These are phyloP conservation scores for Colletotrichum kahawae DNA, from an alignment of 2,329 filamentous ascomycete species.

Conservation along the genomic window DNA sequence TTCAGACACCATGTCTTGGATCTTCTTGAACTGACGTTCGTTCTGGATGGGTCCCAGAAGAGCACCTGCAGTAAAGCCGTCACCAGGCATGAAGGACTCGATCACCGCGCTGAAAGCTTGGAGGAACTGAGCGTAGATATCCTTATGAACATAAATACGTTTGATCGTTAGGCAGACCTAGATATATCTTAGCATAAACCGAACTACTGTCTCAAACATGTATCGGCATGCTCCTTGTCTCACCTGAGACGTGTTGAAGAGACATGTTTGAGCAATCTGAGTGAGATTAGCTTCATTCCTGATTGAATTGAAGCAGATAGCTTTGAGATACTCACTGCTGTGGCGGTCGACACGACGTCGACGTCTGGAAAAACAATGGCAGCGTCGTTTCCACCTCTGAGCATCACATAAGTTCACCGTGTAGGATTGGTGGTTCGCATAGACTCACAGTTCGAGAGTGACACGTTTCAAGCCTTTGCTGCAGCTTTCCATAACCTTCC, in stretches of 20 bases:
- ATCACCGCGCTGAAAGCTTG: neutral
- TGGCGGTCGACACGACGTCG: neutral
- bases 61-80: neutral
- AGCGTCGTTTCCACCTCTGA: neutral
- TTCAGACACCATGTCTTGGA: neutral
- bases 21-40: neutral
- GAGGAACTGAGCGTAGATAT: neutral
- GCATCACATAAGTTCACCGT: neutral
- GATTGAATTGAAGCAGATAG: neutral
- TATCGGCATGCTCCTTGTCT: accelerated
- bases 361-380: neutral
- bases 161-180: neutral
- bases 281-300: neutral
- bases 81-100: neutral
- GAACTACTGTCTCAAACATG: neutral
- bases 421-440: neutral
- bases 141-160: neutral
- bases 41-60: neutral
- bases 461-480: neutral
- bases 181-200: neutral
- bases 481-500: neutral
- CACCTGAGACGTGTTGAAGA: neutral
- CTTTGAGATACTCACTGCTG: neutral
- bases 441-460: neutral
- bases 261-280: neutral